phyloP scores from a whole-genome alignment of 805 yeast genomes.

The Starmerella davenportii region DNA sequence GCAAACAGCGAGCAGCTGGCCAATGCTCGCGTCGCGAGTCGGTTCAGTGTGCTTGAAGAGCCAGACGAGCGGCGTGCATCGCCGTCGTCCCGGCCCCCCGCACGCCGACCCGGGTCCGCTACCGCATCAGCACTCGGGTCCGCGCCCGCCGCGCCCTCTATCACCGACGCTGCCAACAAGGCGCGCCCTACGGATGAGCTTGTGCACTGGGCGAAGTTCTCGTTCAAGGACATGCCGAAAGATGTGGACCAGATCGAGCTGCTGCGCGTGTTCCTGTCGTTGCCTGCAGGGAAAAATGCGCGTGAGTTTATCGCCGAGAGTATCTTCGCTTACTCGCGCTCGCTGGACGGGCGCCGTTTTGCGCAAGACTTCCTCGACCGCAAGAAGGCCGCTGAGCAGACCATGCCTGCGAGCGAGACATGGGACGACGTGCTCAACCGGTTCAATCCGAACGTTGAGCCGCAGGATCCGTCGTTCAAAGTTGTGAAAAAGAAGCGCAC shows the following conservation, averaged over 20 bases:
- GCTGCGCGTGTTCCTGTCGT: constrained; percentile 56
- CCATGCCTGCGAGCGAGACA: constrained; percentile 30
- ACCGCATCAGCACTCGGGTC: not conserved
- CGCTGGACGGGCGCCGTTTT: constrained; percentile 88
- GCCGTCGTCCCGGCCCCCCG: not conserved
- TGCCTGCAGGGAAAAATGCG: constrained; percentile 62
- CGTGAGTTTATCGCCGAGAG: constrained; percentile 81
- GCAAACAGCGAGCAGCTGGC: not conserved
- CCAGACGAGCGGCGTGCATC: not conserved
- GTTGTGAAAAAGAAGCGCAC: constrained; percentile 41
- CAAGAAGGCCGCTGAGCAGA: constrained; percentile 50
- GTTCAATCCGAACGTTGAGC: constrained; percentile 19
- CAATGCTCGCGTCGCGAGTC: not conserved
- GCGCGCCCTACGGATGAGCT: constrained; percentile 24
- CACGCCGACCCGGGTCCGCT: not conserved
- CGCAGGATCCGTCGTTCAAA: constrained; percentile 32
- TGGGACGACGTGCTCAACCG: constrained; percentile 57
- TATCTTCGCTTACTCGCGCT: constrained; percentile 49
- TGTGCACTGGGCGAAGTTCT: constrained; percentile 25
- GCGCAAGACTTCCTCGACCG: constrained; percentile 76
- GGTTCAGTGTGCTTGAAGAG: not conserved
- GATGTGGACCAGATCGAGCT: constrained; percentile 66
- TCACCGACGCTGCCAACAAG: constrained; percentile 10
- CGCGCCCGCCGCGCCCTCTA: not conserved
- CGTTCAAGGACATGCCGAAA: constrained; percentile 38